Conservation (phyloP, 1,284 basidiomycete genomes). For the Pascua sp. region DNA sequence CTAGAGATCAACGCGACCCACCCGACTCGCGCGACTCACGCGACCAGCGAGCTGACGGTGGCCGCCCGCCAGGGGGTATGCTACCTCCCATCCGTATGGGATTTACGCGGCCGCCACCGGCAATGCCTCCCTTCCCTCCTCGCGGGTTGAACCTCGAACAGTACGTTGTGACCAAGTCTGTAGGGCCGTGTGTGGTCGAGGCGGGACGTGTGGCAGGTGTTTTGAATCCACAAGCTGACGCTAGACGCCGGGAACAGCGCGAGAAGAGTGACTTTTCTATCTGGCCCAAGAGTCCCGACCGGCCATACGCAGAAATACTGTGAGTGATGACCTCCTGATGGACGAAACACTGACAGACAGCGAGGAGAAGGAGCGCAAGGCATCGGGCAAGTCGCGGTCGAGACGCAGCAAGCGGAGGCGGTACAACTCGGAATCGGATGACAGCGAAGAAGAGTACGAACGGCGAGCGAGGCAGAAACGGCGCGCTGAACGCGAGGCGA, state of each 20-base stretch:
- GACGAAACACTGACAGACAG: not conserved
- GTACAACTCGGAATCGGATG: slow-evolving; percentile 55
- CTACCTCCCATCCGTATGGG: too few species aligned
- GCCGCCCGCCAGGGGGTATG: too few species aligned
- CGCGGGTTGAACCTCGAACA: slow-evolving; percentile 9
- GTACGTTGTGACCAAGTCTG: not conserved
- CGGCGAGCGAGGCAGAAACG: slow-evolving; percentile 56
- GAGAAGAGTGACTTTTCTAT: slow-evolving; percentile 63
- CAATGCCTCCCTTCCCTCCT: too few species aligned
- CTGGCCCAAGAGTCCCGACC: slow-evolving; percentile 83
- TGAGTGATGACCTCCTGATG: not conserved
- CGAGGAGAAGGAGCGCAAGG: slow-evolving; percentile 9
- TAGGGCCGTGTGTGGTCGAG: not conserved
- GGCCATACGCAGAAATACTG: slow-evolving; percentile 23
- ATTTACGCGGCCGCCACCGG: too few species aligned
- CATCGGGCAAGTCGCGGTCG: slow-evolving; percentile 12
- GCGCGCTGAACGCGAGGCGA: slow-evolving; percentile 35
- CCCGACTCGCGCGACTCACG: too few species aligned
- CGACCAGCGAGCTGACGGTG: too few species aligned
- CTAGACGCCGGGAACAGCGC: slow-evolving; percentile 71
- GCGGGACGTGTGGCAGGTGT: not conserved
- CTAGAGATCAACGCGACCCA: too few species aligned
- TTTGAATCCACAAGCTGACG: slow-evolving; percentile 4
- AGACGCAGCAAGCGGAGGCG: slow-evolving; percentile 39
- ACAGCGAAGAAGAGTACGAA: slow-evolving; percentile 60